These are phyloP conservation scores for Fusarium sp. DNA, from an alignment of 2,329 filamentous ascomycete species.

Conservation along the genomic window DNA sequence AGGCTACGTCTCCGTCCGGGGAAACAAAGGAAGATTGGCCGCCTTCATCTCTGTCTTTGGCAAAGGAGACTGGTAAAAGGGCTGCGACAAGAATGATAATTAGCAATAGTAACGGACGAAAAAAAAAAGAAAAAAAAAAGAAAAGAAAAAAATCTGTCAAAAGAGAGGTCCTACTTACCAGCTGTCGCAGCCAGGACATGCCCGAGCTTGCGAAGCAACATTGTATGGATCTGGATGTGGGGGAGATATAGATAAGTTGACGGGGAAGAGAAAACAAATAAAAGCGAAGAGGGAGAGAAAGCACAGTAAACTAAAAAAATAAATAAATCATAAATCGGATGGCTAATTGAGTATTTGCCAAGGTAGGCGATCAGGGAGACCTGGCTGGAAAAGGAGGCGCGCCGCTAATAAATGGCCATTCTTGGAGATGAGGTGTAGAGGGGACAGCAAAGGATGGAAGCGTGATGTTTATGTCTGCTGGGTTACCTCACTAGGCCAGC, in stretches of 20 bases:
- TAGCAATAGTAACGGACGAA: not conserved
- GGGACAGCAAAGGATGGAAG: conserved; percentile 26
- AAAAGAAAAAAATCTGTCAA: not conserved
- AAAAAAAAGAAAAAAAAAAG: no score
- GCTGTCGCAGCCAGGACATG: conserved; percentile 47
- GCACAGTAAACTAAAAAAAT: not conserved
- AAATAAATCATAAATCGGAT: conserved; percentile 12
- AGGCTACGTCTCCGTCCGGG: conserved; percentile 58
- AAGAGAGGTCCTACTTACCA: conserved; percentile 38
- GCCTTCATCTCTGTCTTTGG: conserved; percentile 46
- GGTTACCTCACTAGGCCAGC: not conserved
- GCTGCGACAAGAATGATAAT: conserved; percentile 30
- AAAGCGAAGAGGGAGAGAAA: not conserved
- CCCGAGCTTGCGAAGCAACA: conserved; percentile 50
- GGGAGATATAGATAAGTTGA: conserved; percentile 1
- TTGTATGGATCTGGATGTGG: conserved; percentile 37
- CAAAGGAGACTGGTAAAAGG: conserved; percentile 43
- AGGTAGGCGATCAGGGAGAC: conserved; percentile 36
- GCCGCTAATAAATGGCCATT: conserved; percentile 32
- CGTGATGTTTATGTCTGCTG: conserved; percentile 9
- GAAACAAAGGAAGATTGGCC: conserved; percentile 60
- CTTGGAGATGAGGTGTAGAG: conserved; percentile 12
- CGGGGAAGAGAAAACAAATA: conserved; percentile 1
- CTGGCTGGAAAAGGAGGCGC: conserved; percentile 42
- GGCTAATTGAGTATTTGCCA: conserved; percentile 15